Evolutionary conservation across 768 basidiomycete genomes (phyloP).

Genomic region (Multifurca ochricompacta): DNA sequence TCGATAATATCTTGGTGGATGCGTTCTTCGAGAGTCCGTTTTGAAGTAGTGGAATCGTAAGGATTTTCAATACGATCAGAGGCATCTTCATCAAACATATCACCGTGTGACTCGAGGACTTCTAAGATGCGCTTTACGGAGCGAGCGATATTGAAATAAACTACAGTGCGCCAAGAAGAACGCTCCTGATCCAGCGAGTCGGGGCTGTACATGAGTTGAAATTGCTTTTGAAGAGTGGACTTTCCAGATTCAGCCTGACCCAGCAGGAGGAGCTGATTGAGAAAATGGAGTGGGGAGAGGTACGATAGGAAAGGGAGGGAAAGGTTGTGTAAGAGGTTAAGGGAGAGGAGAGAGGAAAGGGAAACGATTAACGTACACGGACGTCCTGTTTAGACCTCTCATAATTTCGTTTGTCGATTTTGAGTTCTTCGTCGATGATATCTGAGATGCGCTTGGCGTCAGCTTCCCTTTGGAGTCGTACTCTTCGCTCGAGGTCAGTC

Average conservation of each 20-base stretch:
- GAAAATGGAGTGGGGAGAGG: no score
- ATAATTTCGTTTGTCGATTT: constrained; percentile 55
- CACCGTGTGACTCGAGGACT: constrained; percentile 26
- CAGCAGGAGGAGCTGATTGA: constrained; percentile 63
- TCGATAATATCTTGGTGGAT: neutral
- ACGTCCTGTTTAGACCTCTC: constrained; percentile 67
- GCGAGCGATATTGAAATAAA: constrained; percentile 66
- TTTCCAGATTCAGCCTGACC: constrained; percentile 78
- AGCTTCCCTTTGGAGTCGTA: constrained; percentile 56
- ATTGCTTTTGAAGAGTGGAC: constrained; percentile 70
- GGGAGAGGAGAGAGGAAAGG: neutral
- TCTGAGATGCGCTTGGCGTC: constrained; percentile 74
- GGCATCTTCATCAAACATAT: constrained; percentile 13
- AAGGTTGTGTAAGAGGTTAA: constrained; percentile 23
- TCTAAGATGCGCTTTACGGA: constrained; percentile 34
- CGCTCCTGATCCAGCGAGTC: constrained; percentile 62
- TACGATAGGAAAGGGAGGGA: neutral
- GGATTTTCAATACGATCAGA: neutral
- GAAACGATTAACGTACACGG: constrained; percentile 46
- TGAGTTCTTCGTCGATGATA: constrained; percentile 74
- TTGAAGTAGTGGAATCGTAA: constrained; percentile 4
- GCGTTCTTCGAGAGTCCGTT: constrained; percentile 3
- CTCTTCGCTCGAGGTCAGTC: constrained; percentile 53
- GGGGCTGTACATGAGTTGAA: constrained; percentile 75
- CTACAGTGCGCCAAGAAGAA: constrained; percentile 68